phyloP scores from a whole-genome alignment of 345 rosid species.

The Psidium guajava region DNA sequence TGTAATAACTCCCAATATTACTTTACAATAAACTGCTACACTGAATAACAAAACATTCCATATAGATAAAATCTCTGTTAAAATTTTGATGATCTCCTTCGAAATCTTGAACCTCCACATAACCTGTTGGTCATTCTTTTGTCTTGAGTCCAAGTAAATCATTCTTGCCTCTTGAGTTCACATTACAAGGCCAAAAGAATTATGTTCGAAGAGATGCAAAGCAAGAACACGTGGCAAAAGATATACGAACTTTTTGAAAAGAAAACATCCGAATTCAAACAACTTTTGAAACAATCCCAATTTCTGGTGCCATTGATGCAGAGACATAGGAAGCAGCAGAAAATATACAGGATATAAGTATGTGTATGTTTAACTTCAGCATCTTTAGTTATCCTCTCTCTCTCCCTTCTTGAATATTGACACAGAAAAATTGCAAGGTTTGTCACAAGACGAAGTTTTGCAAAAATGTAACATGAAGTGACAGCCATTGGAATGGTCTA shows the following conservation, averaged over 20 bases:
- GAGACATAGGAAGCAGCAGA: background rate
- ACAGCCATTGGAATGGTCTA: background rate
- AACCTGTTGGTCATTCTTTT: background rate
- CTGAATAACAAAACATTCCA: background rate
- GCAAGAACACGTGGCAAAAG: background rate
- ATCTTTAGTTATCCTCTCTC: background rate
- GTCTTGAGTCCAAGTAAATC: background rate
- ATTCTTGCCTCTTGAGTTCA: background rate
- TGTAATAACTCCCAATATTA: background rate
- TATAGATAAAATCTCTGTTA: background rate
- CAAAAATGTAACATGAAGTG: background rate
- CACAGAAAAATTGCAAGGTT: background rate
- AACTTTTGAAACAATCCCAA: background rate
- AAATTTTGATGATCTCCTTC: background rate
- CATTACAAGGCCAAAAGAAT: background rate
- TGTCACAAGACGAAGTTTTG: background rate
- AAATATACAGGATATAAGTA: background rate
- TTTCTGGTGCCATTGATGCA: background rate
- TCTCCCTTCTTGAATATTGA: background rate
- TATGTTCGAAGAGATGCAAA: background rate
- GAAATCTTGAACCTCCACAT: background rate
- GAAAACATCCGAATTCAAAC: background rate
- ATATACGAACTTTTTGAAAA: background rate
- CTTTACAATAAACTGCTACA: background rate
- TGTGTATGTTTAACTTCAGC: background rate